Evolutionary conservation across 441 rosid genomes (phyloP).

Genomic region (Syzygium syzygioides): DNA sequence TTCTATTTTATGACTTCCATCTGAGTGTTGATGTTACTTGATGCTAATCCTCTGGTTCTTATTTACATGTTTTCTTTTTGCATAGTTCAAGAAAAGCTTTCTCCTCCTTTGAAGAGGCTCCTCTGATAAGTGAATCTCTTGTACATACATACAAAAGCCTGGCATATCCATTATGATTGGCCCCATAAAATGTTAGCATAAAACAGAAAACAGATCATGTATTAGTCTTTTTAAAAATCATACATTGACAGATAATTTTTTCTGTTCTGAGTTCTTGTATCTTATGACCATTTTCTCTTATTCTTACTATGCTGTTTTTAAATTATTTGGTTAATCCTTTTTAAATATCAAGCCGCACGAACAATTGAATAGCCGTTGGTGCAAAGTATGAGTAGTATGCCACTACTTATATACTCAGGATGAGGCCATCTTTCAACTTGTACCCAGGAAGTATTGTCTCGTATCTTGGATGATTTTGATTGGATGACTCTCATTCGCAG

Average conservation of each 20-base stretch:
- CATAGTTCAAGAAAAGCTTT: constrained; percentile 34
- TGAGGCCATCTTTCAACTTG: background rate
- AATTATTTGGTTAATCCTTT: too few species aligned
- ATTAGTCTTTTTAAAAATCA: too few species aligned
- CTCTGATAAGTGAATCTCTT: too few species aligned
- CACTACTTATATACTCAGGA: background rate
- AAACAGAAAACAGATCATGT: too few species aligned
- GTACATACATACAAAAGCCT: too few species aligned
- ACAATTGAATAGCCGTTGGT: background rate
- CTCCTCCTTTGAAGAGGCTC: background rate
- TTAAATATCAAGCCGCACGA: too few species aligned
- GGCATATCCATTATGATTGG: too few species aligned
- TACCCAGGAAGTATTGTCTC: background rate
- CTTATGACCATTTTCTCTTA: too few species aligned
- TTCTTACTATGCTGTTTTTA: too few species aligned
- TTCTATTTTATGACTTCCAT: background rate
- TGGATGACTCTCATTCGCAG: background rate
- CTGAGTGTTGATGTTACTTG: background rate
- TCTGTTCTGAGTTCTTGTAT: too few species aligned
- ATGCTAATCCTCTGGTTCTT: background rate
- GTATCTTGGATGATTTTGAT: background rate
- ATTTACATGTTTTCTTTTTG: constrained; percentile 1
- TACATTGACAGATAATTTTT: too few species aligned
- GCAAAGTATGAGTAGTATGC: background rate
- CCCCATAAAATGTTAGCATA: too few species aligned